A percentile compares a stretch with the other conserved stretches of the same genome.
Conservation (phyloP, 768 basidiomycete genomes). For the Suillus bovinus region DNA sequence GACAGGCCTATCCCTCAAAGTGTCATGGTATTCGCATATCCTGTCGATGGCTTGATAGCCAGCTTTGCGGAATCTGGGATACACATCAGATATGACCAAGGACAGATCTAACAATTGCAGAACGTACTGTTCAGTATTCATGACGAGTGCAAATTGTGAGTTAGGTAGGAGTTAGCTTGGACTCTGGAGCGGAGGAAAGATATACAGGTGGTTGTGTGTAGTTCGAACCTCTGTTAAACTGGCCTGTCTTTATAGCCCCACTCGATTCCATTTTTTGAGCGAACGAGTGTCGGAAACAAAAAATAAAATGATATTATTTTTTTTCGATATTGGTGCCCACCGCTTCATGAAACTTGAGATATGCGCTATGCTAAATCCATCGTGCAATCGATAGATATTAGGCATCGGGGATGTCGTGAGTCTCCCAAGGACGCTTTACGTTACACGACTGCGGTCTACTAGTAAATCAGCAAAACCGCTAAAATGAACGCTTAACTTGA, state of each 20-base stretch:
- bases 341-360: too few species aligned
- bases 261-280: too few species aligned
- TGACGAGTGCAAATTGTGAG: conserved; percentile 13
- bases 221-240: background rate
- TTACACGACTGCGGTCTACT: too few species aligned
- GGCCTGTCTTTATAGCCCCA: background rate
- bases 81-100: background rate
- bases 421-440: too few species aligned
- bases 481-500: too few species aligned
- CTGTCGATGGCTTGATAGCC: conserved; percentile 87
- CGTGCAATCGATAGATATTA: too few species aligned
- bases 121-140: conserved; percentile 51
- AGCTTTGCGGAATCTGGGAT: conserved; percentile 72
- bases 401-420: too few species aligned
- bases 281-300: too few species aligned
- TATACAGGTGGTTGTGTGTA: background rate
- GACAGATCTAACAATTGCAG: background rate
- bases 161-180: background rate
- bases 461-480: too few species aligned
- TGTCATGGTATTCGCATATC: conserved; percentile 87
- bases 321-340: too few species aligned
- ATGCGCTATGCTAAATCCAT: too few species aligned
- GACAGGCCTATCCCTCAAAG: conserved; percentile 64
- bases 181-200: background rate
- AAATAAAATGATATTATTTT: too few species aligned